Evolutionary conservation across 805 yeast genomes (phyloP).

Genomic region (Candida michaelii): DNA sequence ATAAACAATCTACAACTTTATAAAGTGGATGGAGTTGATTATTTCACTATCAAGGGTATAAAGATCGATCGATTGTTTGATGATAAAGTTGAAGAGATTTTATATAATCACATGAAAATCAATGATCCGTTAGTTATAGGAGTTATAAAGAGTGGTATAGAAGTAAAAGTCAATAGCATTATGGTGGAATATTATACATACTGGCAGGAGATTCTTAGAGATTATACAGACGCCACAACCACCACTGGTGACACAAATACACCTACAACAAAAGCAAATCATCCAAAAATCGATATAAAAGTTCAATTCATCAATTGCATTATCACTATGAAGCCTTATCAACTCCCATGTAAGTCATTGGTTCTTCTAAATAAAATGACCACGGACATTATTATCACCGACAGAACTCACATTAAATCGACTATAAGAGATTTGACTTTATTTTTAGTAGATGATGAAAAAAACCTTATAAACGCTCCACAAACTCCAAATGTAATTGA

Average conservation of each 20-base stretch:
- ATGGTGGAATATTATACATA: constrained; percentile 12
- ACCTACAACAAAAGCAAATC: too few relatives aligned
- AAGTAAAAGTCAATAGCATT: constrained; percentile 10
- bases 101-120: constrained; percentile 22
- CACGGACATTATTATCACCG: constrained; percentile 44
- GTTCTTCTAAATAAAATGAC: constrained; percentile 55
- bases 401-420: constrained; percentile 37
- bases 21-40: constrained; percentile 19
- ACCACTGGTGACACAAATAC: too few relatives aligned
- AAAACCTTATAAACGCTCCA: constrained; percentile 9
- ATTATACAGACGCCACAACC: too few relatives aligned
- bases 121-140: constrained; percentile 11
- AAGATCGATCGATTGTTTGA: constrained; percentile 17
- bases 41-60: constrained; percentile 24
- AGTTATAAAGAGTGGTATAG: constrained; percentile 6
- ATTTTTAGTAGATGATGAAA: constrained; percentile 63
- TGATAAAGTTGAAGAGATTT: constrained; percentile 13
- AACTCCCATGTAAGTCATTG: constrained; percentile 53
- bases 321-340: constrained; percentile 63
- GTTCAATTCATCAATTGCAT: constrained; percentile 51
- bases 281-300: constrained; percentile 22
- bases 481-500: background rate
- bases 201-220: constrained; percentile 14
- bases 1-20: constrained; percentile 20
- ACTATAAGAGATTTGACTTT: constrained; percentile 51